Conservation (phyloP, 2,329 filamentous ascomycete species). For the Talaromyces sp. region DNA sequence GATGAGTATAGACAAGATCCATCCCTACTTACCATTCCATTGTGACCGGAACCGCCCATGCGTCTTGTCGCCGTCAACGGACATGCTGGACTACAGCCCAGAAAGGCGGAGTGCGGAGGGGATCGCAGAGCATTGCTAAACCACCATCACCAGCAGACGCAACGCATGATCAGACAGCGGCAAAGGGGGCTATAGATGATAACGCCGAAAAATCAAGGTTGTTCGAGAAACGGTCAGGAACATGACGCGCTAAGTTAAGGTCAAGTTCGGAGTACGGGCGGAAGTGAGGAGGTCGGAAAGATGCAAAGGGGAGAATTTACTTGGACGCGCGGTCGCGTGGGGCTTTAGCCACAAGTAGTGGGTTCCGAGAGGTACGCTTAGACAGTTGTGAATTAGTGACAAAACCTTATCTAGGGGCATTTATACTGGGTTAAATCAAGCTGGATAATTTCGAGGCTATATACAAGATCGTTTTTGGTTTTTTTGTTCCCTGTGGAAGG, state of each 20-base stretch:
- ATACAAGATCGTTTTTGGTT: too few species aligned
- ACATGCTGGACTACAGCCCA: constrained; percentile 24
- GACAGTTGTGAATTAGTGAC: not conserved
- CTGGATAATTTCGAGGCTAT: too few species aligned
- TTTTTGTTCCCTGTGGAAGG: too few species aligned
- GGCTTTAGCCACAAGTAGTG: constrained; percentile 1
- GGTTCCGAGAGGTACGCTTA: not conserved
- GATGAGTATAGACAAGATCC: not conserved
- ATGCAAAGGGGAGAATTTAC: not conserved
- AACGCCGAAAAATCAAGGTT: constrained; percentile 7
- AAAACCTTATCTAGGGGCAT: not conserved
- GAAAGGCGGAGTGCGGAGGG: constrained; percentile 7
- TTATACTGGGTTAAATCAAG: too few species aligned
- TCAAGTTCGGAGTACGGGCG: not conserved
- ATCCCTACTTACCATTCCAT: constrained; percentile 24
- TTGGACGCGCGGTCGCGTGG: constrained; percentile 16
- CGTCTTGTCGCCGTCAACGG: constrained; percentile 18
- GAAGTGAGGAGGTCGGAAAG: not conserved
- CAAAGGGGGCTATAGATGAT: not conserved
- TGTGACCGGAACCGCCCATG: constrained; percentile 14
- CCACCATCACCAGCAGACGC: not conserved
- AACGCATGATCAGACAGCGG: constrained; percentile 2
- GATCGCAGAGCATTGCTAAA: constrained; percentile 22
- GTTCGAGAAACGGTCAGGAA: not conserved
- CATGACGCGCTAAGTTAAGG: constrained; percentile 5